Conservation (phyloP, 352 stramenopile species). For the Pythium inflatum region DNA sequence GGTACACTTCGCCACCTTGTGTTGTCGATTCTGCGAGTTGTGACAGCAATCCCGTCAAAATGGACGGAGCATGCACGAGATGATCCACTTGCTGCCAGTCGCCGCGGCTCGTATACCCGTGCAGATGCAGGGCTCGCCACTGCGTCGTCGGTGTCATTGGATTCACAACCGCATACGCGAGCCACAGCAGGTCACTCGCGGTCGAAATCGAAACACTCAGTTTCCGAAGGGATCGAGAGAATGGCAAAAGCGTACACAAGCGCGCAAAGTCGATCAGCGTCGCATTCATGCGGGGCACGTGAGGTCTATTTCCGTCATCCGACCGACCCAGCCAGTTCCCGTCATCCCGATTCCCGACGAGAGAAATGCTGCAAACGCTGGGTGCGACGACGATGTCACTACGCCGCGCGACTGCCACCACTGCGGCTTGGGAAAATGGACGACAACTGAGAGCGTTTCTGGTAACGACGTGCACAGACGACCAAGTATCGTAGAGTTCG, state of each 20-base stretch:
- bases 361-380: no score
- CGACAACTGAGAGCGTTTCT: neutral
- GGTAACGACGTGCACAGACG: neutral
- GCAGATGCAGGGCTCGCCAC: slow-evolving; percentile 4
- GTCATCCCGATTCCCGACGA: no score
- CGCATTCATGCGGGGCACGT: no score
- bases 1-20: neutral
- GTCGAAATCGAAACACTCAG: neutral
- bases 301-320: no score
- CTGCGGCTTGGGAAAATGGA: neutral
- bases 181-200: neutral
- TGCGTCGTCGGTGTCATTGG: neutral
- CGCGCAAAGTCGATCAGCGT: neutral
- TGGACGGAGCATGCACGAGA: no score
- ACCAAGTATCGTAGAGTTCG: neutral
- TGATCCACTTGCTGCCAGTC: no score
- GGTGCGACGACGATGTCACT: no score
- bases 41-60: no score
- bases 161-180: neutral
- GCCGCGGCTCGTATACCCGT: no score
- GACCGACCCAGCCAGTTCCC: no score
- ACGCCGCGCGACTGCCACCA: no score
- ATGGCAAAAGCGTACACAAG: slow-evolving; percentile 2
- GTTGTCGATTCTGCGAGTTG: no score
- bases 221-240: neutral